Evolutionary conservation across 2,329 filamentous ascomycete genomes (phyloP).

Genomic region (Calonectria fujianensis): DNA sequence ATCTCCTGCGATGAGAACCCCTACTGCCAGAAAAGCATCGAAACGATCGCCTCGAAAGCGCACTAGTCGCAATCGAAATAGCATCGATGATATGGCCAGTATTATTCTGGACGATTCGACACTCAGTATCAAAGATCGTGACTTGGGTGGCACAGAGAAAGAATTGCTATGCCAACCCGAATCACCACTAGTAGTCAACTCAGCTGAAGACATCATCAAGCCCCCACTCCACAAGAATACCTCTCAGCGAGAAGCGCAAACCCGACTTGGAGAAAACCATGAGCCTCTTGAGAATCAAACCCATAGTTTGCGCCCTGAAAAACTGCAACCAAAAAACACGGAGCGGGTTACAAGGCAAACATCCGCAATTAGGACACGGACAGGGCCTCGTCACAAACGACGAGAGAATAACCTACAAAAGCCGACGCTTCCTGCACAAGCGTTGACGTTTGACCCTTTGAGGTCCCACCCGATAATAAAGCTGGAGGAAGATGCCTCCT

Average conservation of each 20-base stretch:
- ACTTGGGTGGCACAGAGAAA: background rate
- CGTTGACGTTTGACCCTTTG: conserved; percentile 45
- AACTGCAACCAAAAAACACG: conserved; percentile 36
- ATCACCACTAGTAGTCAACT: background rate
- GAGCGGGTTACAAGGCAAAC: conserved; percentile 41
- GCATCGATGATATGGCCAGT: conserved; percentile 57
- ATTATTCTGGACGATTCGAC: conserved; percentile 55
- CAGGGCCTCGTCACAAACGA: conserved; percentile 40
- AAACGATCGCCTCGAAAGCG: conserved; percentile 42
- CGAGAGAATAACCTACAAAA: conserved; percentile 43
- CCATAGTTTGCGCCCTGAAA: conserved; percentile 39
- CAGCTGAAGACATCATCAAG: conserved; percentile 12
- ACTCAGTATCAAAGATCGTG: conserved; percentile 32
- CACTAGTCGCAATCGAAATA: conserved; percentile 29
- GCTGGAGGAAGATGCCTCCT: conserved; percentile 36
- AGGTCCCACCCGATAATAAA: conserved; percentile 45
- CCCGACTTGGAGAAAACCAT: conserved; percentile 35
- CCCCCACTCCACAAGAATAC: conserved; percentile 18
- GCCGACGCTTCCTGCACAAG: conserved; percentile 41
- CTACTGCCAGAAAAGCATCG: conserved; percentile 24
- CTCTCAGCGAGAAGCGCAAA: conserved; percentile 41
- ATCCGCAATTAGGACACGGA: conserved; percentile 40
- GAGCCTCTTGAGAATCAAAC: conserved; percentile 19
- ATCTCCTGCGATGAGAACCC: conserved; percentile 4
- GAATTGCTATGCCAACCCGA: background rate